Percentiles rank a stretch among this genome's conserved stretches.
Conservation (phyloP, 805 yeast genomes). For the Tetrapisispora nanseiensis region DNA sequence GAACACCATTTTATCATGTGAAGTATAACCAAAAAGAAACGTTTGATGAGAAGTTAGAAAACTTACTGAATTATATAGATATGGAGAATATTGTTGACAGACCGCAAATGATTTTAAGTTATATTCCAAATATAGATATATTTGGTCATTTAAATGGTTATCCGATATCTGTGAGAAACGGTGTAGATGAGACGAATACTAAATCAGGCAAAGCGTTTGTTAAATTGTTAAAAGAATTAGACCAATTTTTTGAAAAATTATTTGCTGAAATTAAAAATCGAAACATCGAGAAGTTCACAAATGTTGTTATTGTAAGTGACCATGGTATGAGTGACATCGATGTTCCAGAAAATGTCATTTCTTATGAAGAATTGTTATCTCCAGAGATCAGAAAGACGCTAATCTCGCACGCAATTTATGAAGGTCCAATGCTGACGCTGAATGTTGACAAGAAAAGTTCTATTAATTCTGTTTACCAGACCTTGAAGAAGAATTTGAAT, state of each 20-base stretch:
- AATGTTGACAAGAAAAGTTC: conserved; percentile 5
- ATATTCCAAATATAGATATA: conserved; percentile 77
- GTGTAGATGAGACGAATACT: conserved; percentile 1
- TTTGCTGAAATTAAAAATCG: conserved; percentile 40
- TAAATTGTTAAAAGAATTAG: conserved; percentile 44
- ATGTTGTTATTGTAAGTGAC: conserved; percentile 73
- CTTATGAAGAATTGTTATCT: conserved; percentile 63
- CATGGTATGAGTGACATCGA: conserved; percentile 92
- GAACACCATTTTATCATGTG: conserved; percentile 46
- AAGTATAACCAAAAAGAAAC: conserved; percentile 53
- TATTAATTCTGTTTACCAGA: conserved; percentile 35
- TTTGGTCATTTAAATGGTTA: conserved; percentile 68
- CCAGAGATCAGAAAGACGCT: conserved; percentile 16
- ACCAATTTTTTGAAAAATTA: conserved; percentile 46
- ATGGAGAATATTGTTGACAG: conserved; percentile 34
- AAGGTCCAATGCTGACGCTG: conserved; percentile 14
- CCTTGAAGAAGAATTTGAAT: conserved; percentile 30
- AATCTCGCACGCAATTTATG: conserved; percentile 9
- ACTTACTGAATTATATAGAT: conserved; percentile 63
- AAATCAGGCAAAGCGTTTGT: conserved; percentile 20
- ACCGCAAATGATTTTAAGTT: conserved; percentile 69
- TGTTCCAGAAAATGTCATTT: conserved; percentile 30
- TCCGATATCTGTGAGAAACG: conserved; percentile 37
- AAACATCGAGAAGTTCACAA: conserved; percentile 55
- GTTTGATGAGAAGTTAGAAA: conserved; percentile 41